Base-by-base conservation (phyloP, 2,329 filamentous ascomycete genomes). In the Colletotrichum spaethianum region DNA sequence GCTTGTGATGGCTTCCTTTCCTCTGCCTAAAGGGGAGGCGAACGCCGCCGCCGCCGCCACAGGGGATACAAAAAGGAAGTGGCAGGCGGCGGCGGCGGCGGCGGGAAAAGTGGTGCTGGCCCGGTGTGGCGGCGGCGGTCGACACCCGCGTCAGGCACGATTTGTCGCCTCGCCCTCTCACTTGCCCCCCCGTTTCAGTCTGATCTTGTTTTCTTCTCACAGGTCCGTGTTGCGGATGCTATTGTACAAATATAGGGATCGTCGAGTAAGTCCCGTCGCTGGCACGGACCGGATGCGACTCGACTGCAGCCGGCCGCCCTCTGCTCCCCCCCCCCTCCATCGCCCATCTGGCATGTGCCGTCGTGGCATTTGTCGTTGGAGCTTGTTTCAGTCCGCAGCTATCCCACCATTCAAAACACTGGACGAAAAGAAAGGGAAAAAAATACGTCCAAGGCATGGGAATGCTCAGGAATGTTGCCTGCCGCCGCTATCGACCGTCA, bases 261-360 rank as follows among this genome's bases (percentile, higher is more conserved):
- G 59, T 64, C 70, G 70, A 72, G 65, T 70, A 56, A 70, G 66
- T 57, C 8, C 65, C 28, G 53, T 63, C 38, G 42, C 38, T 64
- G 52, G 70, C 65, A 70, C 70, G 59, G 70, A 63, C 59, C 59
- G 59, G 53, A 64, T 63, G 38, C 65, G 69, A 69, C 65, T 70
- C 59, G 23, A 53, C 20, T 57, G 69, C 59, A 63, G 65, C 69
- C 59, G 69, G 69, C 31, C 28, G 65, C 18, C 33, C 44, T 42
- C 16, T 4, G 12, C 11, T 8, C 44, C 50, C 5, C 16, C 48
- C 14, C 12, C 23, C 11, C 38, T 23, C 40, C 28, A 18, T 36
- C 55, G 31, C n/a, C 38, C 26, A 26, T 63, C 53, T 44, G 42
- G 65, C 65, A 69, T 72, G 68, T 63, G 63, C 46, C 31, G 56